A percentile compares a stretch with the other conserved stretches of the same genome.
Evolutionary conservation across 2,329 filamentous ascomycete genomes (phyloP).

Genomic region (Alternaria consortialis): DNA sequence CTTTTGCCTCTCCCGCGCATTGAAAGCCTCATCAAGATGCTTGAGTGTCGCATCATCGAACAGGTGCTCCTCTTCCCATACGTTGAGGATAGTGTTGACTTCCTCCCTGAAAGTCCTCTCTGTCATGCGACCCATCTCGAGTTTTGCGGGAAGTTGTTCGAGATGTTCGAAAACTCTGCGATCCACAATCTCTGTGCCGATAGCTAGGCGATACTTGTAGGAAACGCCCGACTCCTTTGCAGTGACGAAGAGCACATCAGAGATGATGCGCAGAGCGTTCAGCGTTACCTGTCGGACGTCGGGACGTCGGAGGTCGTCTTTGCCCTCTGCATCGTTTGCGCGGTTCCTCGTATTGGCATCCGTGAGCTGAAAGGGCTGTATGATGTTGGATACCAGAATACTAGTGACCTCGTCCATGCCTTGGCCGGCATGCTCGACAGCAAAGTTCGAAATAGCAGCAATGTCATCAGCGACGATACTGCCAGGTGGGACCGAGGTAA

Average conservation of each 20-base stretch:
- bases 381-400: slow-evolving; percentile 83
- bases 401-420: slow-evolving; percentile 93
- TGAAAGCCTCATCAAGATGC: slow-evolving; percentile 42
- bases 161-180: slow-evolving; percentile 78
- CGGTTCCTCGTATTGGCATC: slow-evolving; percentile 69
- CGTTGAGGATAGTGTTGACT: slow-evolving; percentile 44
- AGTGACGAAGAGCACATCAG: slow-evolving; percentile 78
- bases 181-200: slow-evolving; percentile 75
- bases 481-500: slow-evolving; percentile 82
- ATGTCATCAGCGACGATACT: slow-evolving; percentile 82
- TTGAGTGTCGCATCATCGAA: slow-evolving; percentile 43
- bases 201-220: slow-evolving; percentile 85
- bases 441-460: slow-evolving; percentile 85
- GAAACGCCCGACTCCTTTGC: slow-evolving; percentile 38
- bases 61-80: slow-evolving; percentile 46
- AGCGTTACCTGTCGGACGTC: slow-evolving; percentile 41
- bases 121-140: slow-evolving; percentile 81
- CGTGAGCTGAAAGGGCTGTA: slow-evolving; percentile 77
- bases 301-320: slow-evolving; percentile 34
- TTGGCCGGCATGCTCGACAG: slow-evolving; percentile 83
- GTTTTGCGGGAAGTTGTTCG: slow-evolving; percentile 74
- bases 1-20: slow-evolving; percentile 51
- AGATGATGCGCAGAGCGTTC: slow-evolving; percentile 77
- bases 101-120: slow-evolving; percentile 63
- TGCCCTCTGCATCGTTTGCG: slow-evolving; percentile 26